Percentiles rank a stretch among this genome's conserved stretches.
These are phyloP conservation scores for Boletus eberwhitei DNA, from an alignment of 768 basidiomycete genomes.

Conservation along the genomic window DNA sequence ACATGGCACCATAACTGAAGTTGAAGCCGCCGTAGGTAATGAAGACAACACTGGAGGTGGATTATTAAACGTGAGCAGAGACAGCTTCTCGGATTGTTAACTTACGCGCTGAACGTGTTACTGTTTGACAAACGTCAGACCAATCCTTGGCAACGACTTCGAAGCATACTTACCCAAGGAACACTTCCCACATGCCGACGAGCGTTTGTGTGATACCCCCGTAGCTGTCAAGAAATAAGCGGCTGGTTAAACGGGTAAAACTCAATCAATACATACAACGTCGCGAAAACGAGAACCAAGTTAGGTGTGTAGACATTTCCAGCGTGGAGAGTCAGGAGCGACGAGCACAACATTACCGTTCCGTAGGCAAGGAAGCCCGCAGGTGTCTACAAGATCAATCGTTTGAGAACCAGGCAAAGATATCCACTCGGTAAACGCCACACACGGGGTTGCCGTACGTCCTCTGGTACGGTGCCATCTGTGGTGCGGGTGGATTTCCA, in stretches of 20 bases:
- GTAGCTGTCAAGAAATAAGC: slow-evolving; percentile 18
- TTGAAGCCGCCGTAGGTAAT: slow-evolving; percentile 30
- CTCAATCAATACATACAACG: slow-evolving; percentile 17
- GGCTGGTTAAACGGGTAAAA: neutral
- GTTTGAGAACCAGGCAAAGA: neutral
- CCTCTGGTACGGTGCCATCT: slow-evolving; percentile 27
- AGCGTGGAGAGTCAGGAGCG: slow-evolving; percentile 23
- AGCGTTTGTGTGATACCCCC: slow-evolving; percentile 30
- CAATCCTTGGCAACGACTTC: neutral
- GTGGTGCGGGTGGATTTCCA: slow-evolving; percentile 11
- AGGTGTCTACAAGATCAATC: slow-evolving; percentile 18
- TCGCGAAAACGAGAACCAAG: slow-evolving; percentile 28
- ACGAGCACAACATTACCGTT: slow-evolving; percentile 30
- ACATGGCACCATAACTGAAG: slow-evolving; percentile 27
- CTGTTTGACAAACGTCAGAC: slow-evolving; percentile 13
- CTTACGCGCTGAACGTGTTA: slow-evolving; percentile 28
- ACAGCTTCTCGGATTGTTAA: neutral
- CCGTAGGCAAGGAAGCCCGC: slow-evolving; percentile 30
- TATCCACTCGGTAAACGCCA: neutral
- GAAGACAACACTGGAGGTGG: slow-evolving; percentile 22
- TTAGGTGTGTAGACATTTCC: slow-evolving; percentile 19
- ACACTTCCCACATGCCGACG: slow-evolving; percentile 33
- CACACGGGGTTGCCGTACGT: slow-evolving; percentile 26
- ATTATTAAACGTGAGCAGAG: neutral
- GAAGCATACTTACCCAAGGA: slow-evolving; percentile 23